phyloP scores from a whole-genome alignment of 1,284 basidiomycete species.

The Coniophora puteana region DNA sequence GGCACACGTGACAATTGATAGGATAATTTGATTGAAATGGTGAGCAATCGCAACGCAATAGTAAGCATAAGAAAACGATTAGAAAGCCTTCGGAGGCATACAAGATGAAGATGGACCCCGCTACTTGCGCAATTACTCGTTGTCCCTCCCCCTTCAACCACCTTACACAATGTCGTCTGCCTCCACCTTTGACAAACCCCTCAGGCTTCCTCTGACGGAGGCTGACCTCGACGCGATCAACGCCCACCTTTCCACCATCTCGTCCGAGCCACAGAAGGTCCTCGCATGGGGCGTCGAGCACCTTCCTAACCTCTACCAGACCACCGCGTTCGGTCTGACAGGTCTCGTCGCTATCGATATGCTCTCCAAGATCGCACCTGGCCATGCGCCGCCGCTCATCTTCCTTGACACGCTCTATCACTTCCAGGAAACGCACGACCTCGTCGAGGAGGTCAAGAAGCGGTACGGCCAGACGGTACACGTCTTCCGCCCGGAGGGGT shows the following conservation, averaged over 20 bases:
- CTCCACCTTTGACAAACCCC: constrained; percentile 38
- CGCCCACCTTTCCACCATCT: constrained; percentile 60
- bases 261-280: constrained; percentile 75
- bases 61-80: no score
- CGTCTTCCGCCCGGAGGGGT: constrained; percentile 79
- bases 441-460: constrained; percentile 77
- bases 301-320: constrained; percentile 82
- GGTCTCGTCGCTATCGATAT: constrained; percentile 91
- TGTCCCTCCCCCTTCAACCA: no score
- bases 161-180: constrained; percentile 12
- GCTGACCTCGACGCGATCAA: constrained; percentile 72
- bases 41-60: no score
- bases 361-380: constrained; percentile 74
- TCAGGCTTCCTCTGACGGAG: constrained; percentile 61
- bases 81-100: no score
- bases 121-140: neutral
- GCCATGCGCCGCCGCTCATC: constrained; percentile 67
- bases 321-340: constrained; percentile 92
- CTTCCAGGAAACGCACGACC: constrained; percentile 88
- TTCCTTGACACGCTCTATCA: constrained; percentile 98
- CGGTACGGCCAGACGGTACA: constrained; percentile 75
- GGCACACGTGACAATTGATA: no score
- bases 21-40: no score
- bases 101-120: no score
- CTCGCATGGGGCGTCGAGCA: constrained; percentile 80